phyloP scores from a whole-genome alignment of 2,329 filamentous ascomycete genomes.

The Didymella segeticola region DNA sequence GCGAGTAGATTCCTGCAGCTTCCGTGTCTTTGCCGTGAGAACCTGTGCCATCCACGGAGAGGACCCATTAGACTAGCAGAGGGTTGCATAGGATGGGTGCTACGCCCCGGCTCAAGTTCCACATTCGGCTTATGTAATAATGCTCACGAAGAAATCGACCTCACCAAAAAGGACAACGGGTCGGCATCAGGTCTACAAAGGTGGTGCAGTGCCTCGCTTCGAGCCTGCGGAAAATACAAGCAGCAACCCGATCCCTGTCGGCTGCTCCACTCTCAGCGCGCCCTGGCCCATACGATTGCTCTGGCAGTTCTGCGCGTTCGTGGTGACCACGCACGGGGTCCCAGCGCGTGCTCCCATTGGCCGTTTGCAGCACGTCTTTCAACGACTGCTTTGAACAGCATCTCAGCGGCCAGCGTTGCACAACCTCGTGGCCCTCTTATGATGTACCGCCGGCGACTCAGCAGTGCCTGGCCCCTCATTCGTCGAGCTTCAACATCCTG shows the following conservation, averaged over 20 bases:
- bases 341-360: slow-evolving; percentile 28
- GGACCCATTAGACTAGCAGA: slow-evolving; percentile 6
- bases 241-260: slow-evolving; percentile 8
- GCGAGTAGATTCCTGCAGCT: not conserved
- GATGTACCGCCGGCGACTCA: slow-evolving; percentile 33
- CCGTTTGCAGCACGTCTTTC: slow-evolving; percentile 20
- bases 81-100: not conserved
- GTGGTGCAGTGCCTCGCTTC: slow-evolving; percentile 11
- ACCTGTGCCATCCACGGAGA: not conserved
- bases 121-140: slow-evolving; percentile 9
- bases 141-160: not conserved
- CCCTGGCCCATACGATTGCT: slow-evolving; percentile 1
- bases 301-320: slow-evolving; percentile 5
- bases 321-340: slow-evolving; percentile 11
- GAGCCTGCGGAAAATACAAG: slow-evolving; percentile 7
- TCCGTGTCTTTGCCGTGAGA: slow-evolving; percentile 3
- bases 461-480: slow-evolving; percentile 36
- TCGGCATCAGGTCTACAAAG: not conserved
- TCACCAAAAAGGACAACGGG: not conserved
- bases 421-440: slow-evolving; percentile 44
- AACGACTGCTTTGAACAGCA: slow-evolving; percentile 34
- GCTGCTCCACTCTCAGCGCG: slow-evolving; percentile 1
- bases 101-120: slow-evolving; percentile 4
- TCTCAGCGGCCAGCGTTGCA: slow-evolving; percentile 42
- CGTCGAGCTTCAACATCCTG: slow-evolving; percentile 30